These are phyloP conservation scores for Cucurbita argyrosperma DNA, from an alignment of 306 rosid genomes.

Conservation along the genomic window DNA sequence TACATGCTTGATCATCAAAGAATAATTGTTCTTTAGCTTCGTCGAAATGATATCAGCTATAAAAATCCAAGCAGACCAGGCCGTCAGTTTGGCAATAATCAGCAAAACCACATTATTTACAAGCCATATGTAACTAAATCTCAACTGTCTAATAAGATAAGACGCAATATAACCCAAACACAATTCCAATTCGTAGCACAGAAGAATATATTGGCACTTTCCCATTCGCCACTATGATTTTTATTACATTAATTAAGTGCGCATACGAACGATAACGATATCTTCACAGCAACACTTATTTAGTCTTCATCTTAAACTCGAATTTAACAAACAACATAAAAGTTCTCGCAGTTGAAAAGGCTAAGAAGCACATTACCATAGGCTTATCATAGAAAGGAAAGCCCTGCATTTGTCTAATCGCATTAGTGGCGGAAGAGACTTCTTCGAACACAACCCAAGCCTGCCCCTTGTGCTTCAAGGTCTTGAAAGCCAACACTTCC, in stretches of 20 bases:
- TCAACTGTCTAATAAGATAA: not conserved
- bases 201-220: not conserved
- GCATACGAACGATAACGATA: not conserved
- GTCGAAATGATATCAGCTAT: not conserved
- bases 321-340: not conserved
- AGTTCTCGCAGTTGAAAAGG: not conserved
- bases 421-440: slow-evolving; percentile 74
- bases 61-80: not conserved
- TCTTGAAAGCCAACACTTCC: slow-evolving; percentile 79
- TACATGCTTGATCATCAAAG: not conserved
- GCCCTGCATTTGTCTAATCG: slow-evolving; percentile 94
- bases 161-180: not conserved
- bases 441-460: slow-evolving; percentile 96
- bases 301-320: not conserved
- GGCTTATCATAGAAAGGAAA: slow-evolving; percentile 97
- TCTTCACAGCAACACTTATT: not conserved
- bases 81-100: not conserved
- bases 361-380: slow-evolving; percentile 34
- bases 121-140: not conserved
- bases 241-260: not conserved
- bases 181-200: not conserved
- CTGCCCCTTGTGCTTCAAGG: slow-evolving; percentile 92
- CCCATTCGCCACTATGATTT: not conserved
- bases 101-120: not conserved
- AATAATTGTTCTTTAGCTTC: not conserved